Base-by-base conservation (phyloP, 805 yeast species). In the Sugiyamaella boreocaroliniensis region DNA sequence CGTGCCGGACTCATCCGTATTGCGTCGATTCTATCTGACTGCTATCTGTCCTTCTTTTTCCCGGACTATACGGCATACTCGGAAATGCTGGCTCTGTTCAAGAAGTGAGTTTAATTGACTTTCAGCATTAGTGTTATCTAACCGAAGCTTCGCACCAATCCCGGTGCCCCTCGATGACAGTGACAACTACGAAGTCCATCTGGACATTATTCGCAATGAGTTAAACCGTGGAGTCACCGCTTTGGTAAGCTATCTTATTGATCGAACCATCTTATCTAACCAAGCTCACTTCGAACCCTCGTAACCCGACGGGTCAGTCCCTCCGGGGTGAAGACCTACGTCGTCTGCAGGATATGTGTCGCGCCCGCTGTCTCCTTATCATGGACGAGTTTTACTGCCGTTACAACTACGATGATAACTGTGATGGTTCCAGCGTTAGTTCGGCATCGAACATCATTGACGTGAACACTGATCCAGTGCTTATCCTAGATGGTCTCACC, bases 61-160 rank as follows among this genome's bases (percentile, higher is more conserved):
- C 85, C 85, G 4, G 85, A 80, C 62, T 80, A 80, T 59, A 80
- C 85, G 14, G 85, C 85, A 6, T 80, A 80, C 58, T 82, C 85
- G 18, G 85, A 80, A 62, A 80, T 80, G 85, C 68, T 80, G 60
- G 77, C 82, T 12, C 70, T 80, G 47, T 80, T 80, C 68, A 80
- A 80, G 71, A 80, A 80, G 58, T 57, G 45, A 40, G 58, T 52
- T 20, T n/a, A 9, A 12, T 12, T 20, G 10, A 12, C 20, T 14
- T 15, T n/a, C 29, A 43, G n/a, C 18, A 5, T 15, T 14, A 4
- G 9, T 12, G 19, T 19, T 37, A 11, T 10, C 37, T 32, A 32
- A 32, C 37, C 11, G 8, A 22, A 32, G 37, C 67, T 80, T 79
- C 62, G 75, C 81, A 1, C 83, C 85, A 4, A 78, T 80, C 49